Conservation (phyloP, 805 yeast genomes). For the Nakazawaea populi region DNA sequence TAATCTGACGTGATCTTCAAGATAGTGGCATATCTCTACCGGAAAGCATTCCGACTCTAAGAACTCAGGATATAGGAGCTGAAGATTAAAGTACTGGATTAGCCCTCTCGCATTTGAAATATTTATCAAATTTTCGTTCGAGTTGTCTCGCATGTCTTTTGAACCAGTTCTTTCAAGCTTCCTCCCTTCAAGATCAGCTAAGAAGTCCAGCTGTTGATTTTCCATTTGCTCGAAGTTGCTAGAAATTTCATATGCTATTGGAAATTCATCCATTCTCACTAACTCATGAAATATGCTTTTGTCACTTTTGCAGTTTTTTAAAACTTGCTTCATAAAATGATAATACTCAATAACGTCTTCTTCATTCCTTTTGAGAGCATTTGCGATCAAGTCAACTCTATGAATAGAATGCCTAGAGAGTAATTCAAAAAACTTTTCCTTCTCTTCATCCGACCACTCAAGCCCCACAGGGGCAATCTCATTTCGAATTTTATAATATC, state of each 20-base stretch:
- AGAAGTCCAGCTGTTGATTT: conserved; percentile 19
- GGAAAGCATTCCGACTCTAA: neutral
- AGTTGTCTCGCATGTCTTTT: neutral
- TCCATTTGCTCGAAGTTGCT: conserved; percentile 37
- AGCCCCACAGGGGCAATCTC: conserved; percentile 20
- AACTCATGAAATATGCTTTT: conserved; percentile 17
- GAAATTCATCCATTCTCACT: conserved; percentile 37
- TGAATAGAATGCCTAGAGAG: conserved; percentile 46
- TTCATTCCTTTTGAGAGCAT: conserved; percentile 32
- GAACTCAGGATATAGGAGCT: neutral
- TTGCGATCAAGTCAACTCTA: conserved; percentile 33
- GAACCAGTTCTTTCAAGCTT: neutral
- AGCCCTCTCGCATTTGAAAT: neutral
- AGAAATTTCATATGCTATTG: conserved; percentile 48
- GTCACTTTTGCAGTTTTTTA: conserved; percentile 20
- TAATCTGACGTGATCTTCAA: neutral
- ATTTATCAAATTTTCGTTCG: neutral
- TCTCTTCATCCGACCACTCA: conserved; percentile 43
- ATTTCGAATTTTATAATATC: neutral
- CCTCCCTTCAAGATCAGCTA: neutral
- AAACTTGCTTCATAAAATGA: conserved; percentile 26
- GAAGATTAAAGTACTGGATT: neutral
- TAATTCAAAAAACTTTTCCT: conserved; percentile 43
- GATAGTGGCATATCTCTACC: neutral
- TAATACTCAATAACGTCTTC: conserved; percentile 43